Conservation (phyloP, 2,329 filamentous ascomycete species). For the Cladosporium sp. region DNA sequence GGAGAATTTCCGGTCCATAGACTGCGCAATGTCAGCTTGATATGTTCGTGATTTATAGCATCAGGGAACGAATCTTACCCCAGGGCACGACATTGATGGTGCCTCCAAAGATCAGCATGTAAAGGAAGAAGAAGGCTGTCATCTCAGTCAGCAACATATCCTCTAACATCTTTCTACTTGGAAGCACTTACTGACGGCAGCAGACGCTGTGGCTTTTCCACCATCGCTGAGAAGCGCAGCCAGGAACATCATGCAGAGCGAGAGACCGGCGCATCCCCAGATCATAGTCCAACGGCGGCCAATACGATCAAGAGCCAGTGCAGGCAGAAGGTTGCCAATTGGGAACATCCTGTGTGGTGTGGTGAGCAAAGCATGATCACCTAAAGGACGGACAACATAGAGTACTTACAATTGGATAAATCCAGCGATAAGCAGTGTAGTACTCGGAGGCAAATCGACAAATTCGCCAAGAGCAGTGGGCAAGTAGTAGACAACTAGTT, state of each 20-base stretch:
- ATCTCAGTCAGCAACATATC: too few relatives aligned
- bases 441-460: slow-evolving; percentile 39
- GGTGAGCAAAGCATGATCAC: background rate
- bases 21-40: slow-evolving; percentile 24
- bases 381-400: background rate
- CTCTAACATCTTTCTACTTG: too few relatives aligned
- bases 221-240: slow-evolving; percentile 38
- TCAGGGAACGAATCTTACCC: slow-evolving; percentile 7
- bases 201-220: slow-evolving; percentile 36
- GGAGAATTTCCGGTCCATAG: slow-evolving; percentile 47
- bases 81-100: slow-evolving; percentile 23
- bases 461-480: slow-evolving; percentile 41
- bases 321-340: slow-evolving; percentile 41
- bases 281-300: slow-evolving; percentile 28
- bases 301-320: slow-evolving; percentile 39
- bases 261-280: slow-evolving; percentile 19
- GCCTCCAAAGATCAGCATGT: slow-evolving; percentile 26
- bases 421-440: slow-evolving; percentile 43
- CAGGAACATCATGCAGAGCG: slow-evolving; percentile 34
- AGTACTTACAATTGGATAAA: slow-evolving; percentile 28
- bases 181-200: slow-evolving; percentile 30
- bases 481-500: slow-evolving; percentile 35
- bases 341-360: slow-evolving; percentile 27
- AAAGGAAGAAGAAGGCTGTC: slow-evolving; percentile 43
- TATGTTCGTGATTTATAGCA: background rate